Base-by-base conservation (phyloP, 2,329 filamentous ascomycete species). In the Mollisiaceae sp. region DNA sequence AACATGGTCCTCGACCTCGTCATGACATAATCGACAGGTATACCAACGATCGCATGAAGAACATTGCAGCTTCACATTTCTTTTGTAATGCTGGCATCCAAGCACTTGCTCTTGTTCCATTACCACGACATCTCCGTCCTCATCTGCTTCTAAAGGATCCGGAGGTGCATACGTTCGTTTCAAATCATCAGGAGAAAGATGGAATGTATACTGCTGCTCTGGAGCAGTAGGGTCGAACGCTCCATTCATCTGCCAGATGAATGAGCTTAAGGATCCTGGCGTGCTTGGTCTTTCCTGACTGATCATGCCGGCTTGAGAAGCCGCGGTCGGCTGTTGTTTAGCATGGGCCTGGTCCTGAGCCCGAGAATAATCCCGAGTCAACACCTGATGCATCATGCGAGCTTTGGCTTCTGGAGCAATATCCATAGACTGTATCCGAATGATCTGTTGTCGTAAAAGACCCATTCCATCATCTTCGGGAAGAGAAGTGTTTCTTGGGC, bases 51-150 rank as follows among this genome's bases (percentile, higher is more conserved):
- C 87, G 79, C 95, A 99, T 32, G 91, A 90, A 70, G 87, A 92
- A 78, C 95, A 99, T 79, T 99, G 94, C 39, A 98, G 82, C 78
- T 98, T 98, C 72, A 99, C 93, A 73, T 98, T 98, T 69, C 95
- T 89, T 75, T 92, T 92, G 78, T 99, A 99, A 79, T 99, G 95
- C 73, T 90, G 84, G 77, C 95, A 99, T 0, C 95, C 95, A 5
- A 97, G 79, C 36, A 83, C 80, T 2, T 79, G 81, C 45, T 54
- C 58, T 14, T 65, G 59, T 20, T 74, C 71, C 45, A 70, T 65
- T 56, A 65, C 66, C 56, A 65, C 69, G 18, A 75, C 71, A 27
- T 78, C 77, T 38, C 78, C 77, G 67, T 77, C 76, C 47, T 84
- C 82, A 14, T 83, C 83, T 8, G 79, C 77, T 38, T 85, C 82